Conservation (phyloP, 1,284 basidiomycete species). For the Melampsora larici-populina region DNA sequence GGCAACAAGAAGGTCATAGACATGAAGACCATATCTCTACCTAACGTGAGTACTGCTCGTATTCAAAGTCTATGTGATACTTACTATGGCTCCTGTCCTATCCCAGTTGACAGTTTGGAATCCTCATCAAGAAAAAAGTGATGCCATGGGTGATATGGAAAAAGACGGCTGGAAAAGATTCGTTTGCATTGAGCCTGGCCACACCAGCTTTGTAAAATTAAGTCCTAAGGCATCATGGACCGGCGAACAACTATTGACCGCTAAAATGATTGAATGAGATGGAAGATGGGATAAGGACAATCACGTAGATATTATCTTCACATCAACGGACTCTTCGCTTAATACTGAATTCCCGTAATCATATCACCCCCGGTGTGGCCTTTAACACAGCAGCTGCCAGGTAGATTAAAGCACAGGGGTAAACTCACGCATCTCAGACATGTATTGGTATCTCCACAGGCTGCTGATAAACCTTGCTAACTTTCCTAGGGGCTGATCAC, state of each 20-base stretch:
- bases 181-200: conserved; percentile 55
- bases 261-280: neutral
- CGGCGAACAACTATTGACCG: conserved; percentile 32
- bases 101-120: conserved; percentile 52
- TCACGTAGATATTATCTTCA: no score
- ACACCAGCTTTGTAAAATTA: conserved; percentile 50
- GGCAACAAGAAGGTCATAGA: neutral
- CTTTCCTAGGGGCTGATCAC: no score
- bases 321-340: no score
- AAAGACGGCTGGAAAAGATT: conserved; percentile 52
- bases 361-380: no score
- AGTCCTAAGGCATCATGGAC: conserved; percentile 50
- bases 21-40: conserved; percentile 7
- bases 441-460: no score
- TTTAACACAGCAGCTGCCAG: no score
- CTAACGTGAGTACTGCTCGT: conserved; percentile 5
- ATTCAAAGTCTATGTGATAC: neutral
- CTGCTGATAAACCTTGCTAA: no score
- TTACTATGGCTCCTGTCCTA: neutral
- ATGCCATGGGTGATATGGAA: conserved; percentile 54
- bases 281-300: no score
- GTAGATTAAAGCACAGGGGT: no score
- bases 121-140: conserved; percentile 52
- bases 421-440: no score
- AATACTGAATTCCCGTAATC: no score